phyloP scores from a whole-genome alignment of 2,329 filamentous ascomycete species.

The Pyrenophora teres region DNA sequence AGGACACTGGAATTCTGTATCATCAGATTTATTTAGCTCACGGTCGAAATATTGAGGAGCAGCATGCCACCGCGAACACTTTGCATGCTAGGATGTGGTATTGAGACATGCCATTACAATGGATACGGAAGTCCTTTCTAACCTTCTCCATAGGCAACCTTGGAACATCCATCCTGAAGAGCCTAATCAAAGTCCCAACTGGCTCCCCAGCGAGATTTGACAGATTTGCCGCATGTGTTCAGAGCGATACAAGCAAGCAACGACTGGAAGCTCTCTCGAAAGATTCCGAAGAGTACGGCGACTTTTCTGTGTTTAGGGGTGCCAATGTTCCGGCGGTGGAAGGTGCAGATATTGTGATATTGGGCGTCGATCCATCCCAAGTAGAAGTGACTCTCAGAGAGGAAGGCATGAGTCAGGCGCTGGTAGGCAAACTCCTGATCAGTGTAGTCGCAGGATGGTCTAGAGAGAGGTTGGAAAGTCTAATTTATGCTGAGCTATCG shows the following conservation, averaged over 20 bases:
- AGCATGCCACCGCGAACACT: too few relatives aligned
- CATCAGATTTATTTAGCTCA: too few relatives aligned
- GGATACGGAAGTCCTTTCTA: too few relatives aligned
- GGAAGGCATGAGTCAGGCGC: constrained; percentile 46
- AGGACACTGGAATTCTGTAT: too few relatives aligned
- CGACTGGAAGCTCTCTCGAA: too few relatives aligned
- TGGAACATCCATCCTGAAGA: constrained; percentile 46
- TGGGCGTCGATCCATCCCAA: constrained; percentile 55
- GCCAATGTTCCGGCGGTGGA: constrained; percentile 45
- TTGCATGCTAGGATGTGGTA: too few relatives aligned
- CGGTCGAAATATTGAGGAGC: too few relatives aligned
- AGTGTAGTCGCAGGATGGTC: constrained; percentile 60
- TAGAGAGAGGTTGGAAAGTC: constrained; percentile 22
- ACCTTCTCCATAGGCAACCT: constrained; percentile 42
- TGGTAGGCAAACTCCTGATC: constrained; percentile 55
- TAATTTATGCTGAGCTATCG: neutral
- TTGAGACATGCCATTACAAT: too few relatives aligned
- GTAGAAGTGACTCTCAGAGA: constrained; percentile 48
- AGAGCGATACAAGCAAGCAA: constrained; percentile 31
- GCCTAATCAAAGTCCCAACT: constrained; percentile 32
- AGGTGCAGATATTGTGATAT: constrained; percentile 50
- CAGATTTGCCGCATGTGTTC: constrained; percentile 51
- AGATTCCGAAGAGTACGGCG: too few relatives aligned
- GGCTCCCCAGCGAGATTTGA: constrained; percentile 27
- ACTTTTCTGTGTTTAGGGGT: neutral